A percentile compares a stretch with the other conserved stretches of the same genome.
phyloP scores from a whole-genome alignment of 2,329 filamentous ascomycete genomes.

The Aureobasidium uvarum region DNA sequence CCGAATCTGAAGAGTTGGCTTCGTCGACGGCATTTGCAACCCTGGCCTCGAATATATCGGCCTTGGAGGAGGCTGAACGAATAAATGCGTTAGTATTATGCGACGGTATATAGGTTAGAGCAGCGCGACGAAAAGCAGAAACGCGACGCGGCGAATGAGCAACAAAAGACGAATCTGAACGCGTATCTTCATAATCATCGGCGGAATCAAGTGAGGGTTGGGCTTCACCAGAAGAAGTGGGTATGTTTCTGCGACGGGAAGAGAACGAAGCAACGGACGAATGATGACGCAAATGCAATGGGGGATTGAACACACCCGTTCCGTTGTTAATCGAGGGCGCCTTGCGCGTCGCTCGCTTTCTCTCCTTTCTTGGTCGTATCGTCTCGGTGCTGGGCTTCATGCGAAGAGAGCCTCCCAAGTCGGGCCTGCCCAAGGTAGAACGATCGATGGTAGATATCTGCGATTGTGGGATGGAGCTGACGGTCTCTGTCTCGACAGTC shows the following conservation, averaged over 20 bases:
- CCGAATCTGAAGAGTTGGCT: conserved; percentile 92
- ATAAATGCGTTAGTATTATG: conserved; percentile 34
- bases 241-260: conserved; percentile 21
- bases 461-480: conserved; percentile 83
- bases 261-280: conserved; percentile 30
- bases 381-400: conserved; percentile 93
- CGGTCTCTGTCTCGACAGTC: conserved; percentile 97
- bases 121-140: conserved; percentile 19
- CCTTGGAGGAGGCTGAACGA: conserved; percentile 75
- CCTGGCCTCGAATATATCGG: conserved; percentile 96
- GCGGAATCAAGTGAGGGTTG: conserved; percentile 12
- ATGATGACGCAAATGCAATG: conserved; percentile 33
- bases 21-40: conserved; percentile 95
- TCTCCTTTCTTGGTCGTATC: conserved; percentile 89
- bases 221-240: conserved; percentile 3
- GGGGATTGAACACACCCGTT: conserved; percentile 62
- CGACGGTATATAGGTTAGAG: conserved; percentile 18
- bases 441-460: conserved; percentile 64
- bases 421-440: conserved; percentile 58
- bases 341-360: conserved; percentile 76
- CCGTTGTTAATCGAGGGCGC: conserved; percentile 67
- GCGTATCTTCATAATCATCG: conserved; percentile 16
- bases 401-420: conserved; percentile 69
- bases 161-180: conserved; percentile 21
- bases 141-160: conserved; percentile 16